phyloP scores from a whole-genome alignment of 495 filamentous ascomycete genomes.

The Hypoxylon lienhwacheense region DNA sequence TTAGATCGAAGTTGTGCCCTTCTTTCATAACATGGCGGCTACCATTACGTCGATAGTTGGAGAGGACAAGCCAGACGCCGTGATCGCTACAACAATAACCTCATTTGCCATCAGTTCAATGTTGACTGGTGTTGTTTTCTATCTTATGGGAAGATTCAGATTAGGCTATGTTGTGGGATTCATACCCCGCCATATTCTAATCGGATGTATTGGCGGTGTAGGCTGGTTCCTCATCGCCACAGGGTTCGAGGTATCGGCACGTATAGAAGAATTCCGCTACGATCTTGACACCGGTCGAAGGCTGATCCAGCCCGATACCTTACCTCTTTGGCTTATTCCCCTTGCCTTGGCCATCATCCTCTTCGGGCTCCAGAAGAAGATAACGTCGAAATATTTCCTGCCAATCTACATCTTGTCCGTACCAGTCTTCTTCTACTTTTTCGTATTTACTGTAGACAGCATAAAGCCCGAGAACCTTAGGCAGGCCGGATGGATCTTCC shows the following conservation, averaged over 20 bases:
- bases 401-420: constrained; percentile 85
- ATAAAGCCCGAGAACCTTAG: constrained; percentile 66
- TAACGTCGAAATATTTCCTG: constrained; percentile 78
- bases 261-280: constrained; percentile 82
- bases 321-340: constrained; percentile 82
- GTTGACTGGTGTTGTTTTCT: constrained; percentile 88
- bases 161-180: constrained; percentile 92
- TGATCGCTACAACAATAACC: constrained; percentile 89
- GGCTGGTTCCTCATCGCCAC: constrained; percentile 95
- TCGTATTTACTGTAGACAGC: constrained; percentile 65
- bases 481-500: constrained; percentile 83
- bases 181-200: constrained; percentile 93
- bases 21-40: constrained; percentile 96
- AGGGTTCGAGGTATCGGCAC: constrained; percentile 90
- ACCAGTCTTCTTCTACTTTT: constrained; percentile 77
- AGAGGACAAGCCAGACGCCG: constrained; percentile 75
- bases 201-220: constrained; percentile 95
- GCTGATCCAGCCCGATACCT: constrained; percentile 68
- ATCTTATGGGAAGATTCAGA: constrained; percentile 79
- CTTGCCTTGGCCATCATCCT: constrained; percentile 75
- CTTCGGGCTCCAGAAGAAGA: constrained; percentile 68
- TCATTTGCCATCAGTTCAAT: constrained; percentile 90
- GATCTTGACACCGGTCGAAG: constrained; percentile 71
- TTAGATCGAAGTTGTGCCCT: constrained; percentile 93
- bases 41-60: constrained; percentile 80